phyloP scores from a whole-genome alignment of 306 rosid genomes.

The Ceratonia siliqua region DNA sequence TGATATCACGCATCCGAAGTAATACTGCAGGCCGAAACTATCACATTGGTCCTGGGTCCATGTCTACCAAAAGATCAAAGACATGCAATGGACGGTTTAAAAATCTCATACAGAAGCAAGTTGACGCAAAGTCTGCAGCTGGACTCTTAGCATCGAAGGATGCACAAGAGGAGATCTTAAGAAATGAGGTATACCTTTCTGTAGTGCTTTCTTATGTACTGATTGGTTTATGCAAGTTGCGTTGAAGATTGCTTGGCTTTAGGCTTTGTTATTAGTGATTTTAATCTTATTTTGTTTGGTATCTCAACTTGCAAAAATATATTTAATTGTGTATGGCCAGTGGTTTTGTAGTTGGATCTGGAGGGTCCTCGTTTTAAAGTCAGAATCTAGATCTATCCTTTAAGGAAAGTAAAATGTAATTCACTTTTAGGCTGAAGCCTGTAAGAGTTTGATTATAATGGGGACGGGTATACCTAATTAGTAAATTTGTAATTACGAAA shows the following conservation, averaged over 20 bases:
- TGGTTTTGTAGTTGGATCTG: neutral
- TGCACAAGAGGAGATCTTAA: constrained; percentile 79
- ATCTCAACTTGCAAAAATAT: neutral
- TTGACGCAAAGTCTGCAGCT: constrained; percentile 71
- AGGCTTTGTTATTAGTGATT: neutral
- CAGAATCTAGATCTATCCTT: constrained; percentile 1
- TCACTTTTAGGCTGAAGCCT: neutral
- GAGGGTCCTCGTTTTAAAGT: neutral
- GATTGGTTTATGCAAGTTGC: neutral
- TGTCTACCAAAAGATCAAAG: constrained; percentile 65
- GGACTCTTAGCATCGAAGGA: constrained; percentile 62
- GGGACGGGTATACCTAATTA: neutral
- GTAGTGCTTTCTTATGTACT: neutral
- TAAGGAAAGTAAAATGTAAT: neutral
- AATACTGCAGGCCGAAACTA: constrained; percentile 66
- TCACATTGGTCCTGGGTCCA: constrained; percentile 61
- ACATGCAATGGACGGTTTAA: constrained; percentile 58
- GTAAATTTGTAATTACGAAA: neutral
- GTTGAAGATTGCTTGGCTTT: neutral
- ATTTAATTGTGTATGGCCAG: neutral
- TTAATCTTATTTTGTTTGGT: constrained; percentile 18
- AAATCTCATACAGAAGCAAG: constrained; percentile 53
- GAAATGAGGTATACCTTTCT: constrained; percentile 59
- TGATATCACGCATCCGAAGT: constrained; percentile 73
- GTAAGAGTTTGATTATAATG: neutral